Percentiles rank a stretch among this genome's conserved stretches.
Evolutionary conservation across 2,329 filamentous ascomycete genomes (phyloP).

Genomic region (Aureobasidium sp.): DNA sequence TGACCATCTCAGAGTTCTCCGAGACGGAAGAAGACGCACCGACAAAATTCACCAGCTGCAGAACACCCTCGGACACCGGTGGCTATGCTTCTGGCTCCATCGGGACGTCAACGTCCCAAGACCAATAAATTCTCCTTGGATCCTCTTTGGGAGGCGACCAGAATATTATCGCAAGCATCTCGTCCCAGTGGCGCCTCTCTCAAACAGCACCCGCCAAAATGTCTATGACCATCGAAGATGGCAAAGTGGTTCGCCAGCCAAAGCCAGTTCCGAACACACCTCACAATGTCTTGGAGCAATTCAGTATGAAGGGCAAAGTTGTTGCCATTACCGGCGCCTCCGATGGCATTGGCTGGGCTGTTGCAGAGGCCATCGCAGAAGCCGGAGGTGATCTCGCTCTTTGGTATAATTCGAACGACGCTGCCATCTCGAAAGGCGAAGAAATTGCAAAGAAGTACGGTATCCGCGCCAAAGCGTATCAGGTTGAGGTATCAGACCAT

Average conservation of each 20-base stretch:
- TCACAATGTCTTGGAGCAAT: conserved; percentile 24
- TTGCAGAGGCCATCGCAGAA: conserved; percentile 32
- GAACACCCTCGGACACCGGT: too few species aligned
- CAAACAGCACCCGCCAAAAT: conserved; percentile 18
- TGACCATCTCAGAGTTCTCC: too few species aligned
- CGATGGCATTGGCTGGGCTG: conserved; percentile 42
- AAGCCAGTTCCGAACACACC: conserved; percentile 20
- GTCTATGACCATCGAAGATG: conserved; percentile 30
- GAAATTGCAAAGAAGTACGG: conserved; percentile 18
- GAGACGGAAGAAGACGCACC: too few species aligned
- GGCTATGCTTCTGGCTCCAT: too few species aligned
- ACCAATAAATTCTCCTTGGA: too few species aligned
- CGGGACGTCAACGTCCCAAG: too few species aligned
- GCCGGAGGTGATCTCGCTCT: conserved; percentile 33
- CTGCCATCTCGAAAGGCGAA: conserved; percentile 16
- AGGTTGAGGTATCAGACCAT: conserved; percentile 22
- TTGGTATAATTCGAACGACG: conserved; percentile 28
- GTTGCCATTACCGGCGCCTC: conserved; percentile 42
- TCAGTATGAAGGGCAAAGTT: conserved; percentile 31
- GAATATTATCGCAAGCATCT: too few species aligned
- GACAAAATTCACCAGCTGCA: too few species aligned
- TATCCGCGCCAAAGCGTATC: conserved; percentile 17
- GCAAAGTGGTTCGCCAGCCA: conserved; percentile 20
- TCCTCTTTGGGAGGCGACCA: too few species aligned
- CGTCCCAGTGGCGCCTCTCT: too few species aligned